A percentile compares a stretch with the other conserved stretches of the same genome.
These are phyloP conservation scores for Tulasnella sp. DNA, from an alignment of 768 basidiomycete genomes.

Conservation along the genomic window DNA sequence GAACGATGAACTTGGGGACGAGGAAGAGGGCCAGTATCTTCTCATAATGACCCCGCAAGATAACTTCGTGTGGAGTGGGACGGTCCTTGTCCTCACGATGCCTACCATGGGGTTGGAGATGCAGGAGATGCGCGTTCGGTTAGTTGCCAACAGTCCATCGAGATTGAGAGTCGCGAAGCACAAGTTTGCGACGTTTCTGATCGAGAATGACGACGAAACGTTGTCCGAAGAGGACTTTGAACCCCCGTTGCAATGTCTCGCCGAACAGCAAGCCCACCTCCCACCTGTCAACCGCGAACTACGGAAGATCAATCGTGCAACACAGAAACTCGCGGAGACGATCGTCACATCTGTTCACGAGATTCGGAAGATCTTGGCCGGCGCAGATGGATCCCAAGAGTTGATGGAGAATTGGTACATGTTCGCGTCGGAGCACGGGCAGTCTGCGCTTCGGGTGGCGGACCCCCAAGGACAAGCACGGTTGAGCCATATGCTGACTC, in stretches of 20 bases:
- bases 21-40: conserved; percentile 42
- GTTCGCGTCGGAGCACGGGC: conserved; percentile 93
- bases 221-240: conserved; percentile 35
- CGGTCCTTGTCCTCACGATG: conserved; percentile 64
- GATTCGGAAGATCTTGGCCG: conserved; percentile 55
- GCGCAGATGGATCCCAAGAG: conserved; percentile 60
- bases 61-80: conserved; percentile 85
- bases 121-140: conserved; percentile 77
- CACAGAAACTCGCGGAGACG: conserved; percentile 80
- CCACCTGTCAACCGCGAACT: conserved; percentile 82
- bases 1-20: conserved; percentile 21
- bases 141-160: conserved; percentile 82
- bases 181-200: conserved; percentile 37
- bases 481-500: conserved; percentile 75
- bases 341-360: conserved; percentile 87
- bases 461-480: conserved; percentile 54
- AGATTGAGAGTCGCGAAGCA: conserved; percentile 67
- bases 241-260: conserved; percentile 35
- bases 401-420: conserved; percentile 86
- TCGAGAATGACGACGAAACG: conserved; percentile 38
- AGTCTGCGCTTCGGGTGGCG: conserved; percentile 80
- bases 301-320: conserved; percentile 78
- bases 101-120: conserved; percentile 69
- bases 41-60: conserved; percentile 74
- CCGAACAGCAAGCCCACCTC: conserved; percentile 81